Base-by-base conservation (phyloP, 2,329 filamentous ascomycete species). In the Magnaporthiopsis poae region DNA sequence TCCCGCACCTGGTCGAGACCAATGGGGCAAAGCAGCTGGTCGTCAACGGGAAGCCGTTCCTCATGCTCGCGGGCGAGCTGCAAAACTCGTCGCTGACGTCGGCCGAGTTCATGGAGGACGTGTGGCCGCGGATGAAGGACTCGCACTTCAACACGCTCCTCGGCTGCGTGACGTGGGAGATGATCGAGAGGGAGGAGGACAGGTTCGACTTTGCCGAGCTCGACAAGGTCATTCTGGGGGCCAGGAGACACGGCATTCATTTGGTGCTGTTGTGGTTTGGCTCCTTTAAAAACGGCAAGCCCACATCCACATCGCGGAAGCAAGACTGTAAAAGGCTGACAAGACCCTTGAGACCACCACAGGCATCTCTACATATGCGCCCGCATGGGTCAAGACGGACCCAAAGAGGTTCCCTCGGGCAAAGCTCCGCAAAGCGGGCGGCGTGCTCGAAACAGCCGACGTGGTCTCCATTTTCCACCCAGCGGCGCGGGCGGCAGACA, bases 121-220 rank as follows among this genome's bases (percentile, higher is more conserved):
- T 73, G 8, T 74, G 71, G 70, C 69, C 68, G 2, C 68, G 68
- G 39, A 69, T 77, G 67, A 68, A 65, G 36, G 68, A 66, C 12
- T 67, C 66, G 21, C 68, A 72, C 59, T 68, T 75, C 68, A 76
- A 77, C 67, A 76, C 75, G 0, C 64, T 75, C 2, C 70, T 75
- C 2, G 72, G 73, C 1, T 70, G 67, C 8, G 71, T 76, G 1
- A 69, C 73, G 0, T 76, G 74, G 75, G 74, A 75, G 60, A 68
- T 69, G 62, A 71, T 75, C 52, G 74, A 75, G 68, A 74, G 72
- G 0, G 66, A 68, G 2, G 72, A 76, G 67, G 74, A 69, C 15
- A n/a, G 60, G 3, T 76, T 75, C 62, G 66, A 72, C 61, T 75
- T 74, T 60, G 36, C 66, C 12, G 69, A 70, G 61, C 68, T 76